A percentile compares a stretch with the other conserved stretches of the same genome.
These are phyloP conservation scores for Sugiyamaella pinicola DNA, from an alignment of 1,139 yeast species.

Conservation along the genomic window DNA sequence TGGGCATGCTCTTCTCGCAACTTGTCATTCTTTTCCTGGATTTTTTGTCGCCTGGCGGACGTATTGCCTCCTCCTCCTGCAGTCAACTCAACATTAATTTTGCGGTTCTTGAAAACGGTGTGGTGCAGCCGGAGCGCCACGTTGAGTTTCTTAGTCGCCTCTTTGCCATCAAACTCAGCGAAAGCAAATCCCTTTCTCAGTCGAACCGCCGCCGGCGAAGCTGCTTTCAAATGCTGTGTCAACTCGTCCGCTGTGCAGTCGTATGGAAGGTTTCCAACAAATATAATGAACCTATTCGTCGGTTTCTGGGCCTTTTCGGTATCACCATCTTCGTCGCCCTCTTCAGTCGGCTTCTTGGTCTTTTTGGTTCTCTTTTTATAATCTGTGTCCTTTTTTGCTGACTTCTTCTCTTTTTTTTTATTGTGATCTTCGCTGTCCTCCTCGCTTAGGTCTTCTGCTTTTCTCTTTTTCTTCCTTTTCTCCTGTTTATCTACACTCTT, in stretches of 20 bases:
- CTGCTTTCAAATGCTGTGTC: conserved; percentile 69
- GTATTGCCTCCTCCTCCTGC: conserved; percentile 99
- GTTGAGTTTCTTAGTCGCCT: conserved; percentile 70
- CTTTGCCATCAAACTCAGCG: conserved; percentile 71
- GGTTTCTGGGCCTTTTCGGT: conserved; percentile 55
- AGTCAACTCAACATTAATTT: conserved; percentile 91
- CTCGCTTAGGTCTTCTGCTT: conserved; percentile 21
- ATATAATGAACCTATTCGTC: conserved; percentile 67
- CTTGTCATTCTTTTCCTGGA: conserved; percentile 76
- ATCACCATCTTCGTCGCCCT: conserved; percentile 21
- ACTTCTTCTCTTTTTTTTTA: conserved; percentile 47
- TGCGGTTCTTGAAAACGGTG: conserved; percentile 63
- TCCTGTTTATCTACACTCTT: conserved; percentile 14
- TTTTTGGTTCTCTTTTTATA: conserved; percentile 23
- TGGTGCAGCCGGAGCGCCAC: conserved; percentile 83
- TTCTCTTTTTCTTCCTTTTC: conserved; percentile 23
- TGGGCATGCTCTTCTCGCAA: conserved; percentile 63
- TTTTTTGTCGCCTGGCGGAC: conserved; percentile 63
- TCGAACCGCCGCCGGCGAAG: conserved; percentile 80
- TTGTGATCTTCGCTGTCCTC: conserved; percentile 39
- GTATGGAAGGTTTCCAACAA: conserved; percentile 92
- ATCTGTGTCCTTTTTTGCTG: conserved; percentile 55
- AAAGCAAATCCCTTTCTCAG: conserved; percentile 89
- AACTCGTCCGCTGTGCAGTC: conserved; percentile 65
- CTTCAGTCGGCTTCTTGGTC: conserved; percentile 23